These are phyloP conservation scores for Verticillium isaacii DNA, from an alignment of 2,329 filamentous ascomycete species.

Conservation along the genomic window DNA sequence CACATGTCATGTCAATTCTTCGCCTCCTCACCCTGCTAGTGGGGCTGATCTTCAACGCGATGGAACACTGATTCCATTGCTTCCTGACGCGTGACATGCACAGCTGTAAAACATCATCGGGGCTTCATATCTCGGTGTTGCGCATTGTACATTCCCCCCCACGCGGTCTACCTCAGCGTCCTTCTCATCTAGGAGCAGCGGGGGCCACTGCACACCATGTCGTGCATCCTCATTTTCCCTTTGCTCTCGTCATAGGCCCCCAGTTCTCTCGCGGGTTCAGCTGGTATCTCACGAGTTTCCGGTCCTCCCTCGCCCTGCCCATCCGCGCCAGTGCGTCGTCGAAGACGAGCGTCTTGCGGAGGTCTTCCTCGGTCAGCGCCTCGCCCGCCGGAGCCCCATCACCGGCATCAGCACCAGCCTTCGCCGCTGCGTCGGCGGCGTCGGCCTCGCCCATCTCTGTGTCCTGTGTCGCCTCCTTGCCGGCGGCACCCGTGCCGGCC, in stretches of 20 bases:
- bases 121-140: too few species aligned
- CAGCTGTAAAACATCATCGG: too few species aligned
- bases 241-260: constrained; percentile 72
- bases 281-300: constrained; percentile 80
- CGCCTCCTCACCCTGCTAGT: too few species aligned
- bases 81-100: too few species aligned
- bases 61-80: too few species aligned
- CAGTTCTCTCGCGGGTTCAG: constrained; percentile 87
- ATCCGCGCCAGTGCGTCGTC: constrained; percentile 73
- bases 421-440: constrained; percentile 13
- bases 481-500: too few species aligned
- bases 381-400: constrained; percentile 15
- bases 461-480: constrained; percentile 21
- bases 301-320: constrained; percentile 63
- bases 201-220: not conserved
- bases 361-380: constrained; percentile 23
- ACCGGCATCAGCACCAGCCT: constrained; percentile 24
- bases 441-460: constrained; percentile 11
- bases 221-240: constrained; percentile 47
- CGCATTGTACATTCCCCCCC: too few species aligned
- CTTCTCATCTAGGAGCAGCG: too few species aligned
- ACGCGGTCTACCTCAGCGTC: too few species aligned
- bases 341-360: constrained; percentile 63
- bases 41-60: too few species aligned
- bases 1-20: not conserved